Percentiles rank a stretch among this genome's conserved stretches.
phyloP scores from a whole-genome alignment of 2,329 filamentous ascomycete genomes.

The Coccinonectria pachysandricola region DNA sequence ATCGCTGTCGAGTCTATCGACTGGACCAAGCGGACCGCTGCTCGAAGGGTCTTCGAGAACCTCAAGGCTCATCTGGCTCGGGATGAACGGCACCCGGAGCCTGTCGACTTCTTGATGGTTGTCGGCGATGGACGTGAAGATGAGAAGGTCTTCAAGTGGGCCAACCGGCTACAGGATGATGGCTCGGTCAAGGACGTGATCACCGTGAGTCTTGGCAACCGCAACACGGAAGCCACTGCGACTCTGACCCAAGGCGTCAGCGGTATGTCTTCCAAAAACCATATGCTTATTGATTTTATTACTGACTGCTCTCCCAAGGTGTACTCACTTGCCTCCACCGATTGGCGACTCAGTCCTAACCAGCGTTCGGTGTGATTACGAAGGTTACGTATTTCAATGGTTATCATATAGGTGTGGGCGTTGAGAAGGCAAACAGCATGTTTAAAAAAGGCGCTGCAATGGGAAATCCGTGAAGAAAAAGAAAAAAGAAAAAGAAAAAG shows the following conservation, averaged over 20 bases:
- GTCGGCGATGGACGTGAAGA: slow-evolving; percentile 88
- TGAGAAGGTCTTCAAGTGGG: slow-evolving; percentile 90
- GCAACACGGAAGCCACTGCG: slow-evolving; percentile 78
- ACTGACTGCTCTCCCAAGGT: slow-evolving; percentile 18
- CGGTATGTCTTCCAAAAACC: slow-evolving; percentile 44
- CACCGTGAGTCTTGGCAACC: slow-evolving; percentile 76
- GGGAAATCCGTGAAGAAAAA: no score
- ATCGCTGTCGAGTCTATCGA: slow-evolving; percentile 77
- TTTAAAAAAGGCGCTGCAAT: no score
- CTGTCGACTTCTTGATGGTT: slow-evolving; percentile 78
- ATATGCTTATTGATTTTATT: background rate
- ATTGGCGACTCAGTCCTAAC: slow-evolving; percentile 23
- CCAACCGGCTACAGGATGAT: slow-evolving; percentile 59
- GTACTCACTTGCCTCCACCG: slow-evolving; percentile 34
- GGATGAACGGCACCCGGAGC: slow-evolving; percentile 21
- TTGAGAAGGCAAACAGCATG: no score
- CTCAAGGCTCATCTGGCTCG: slow-evolving; percentile 31
- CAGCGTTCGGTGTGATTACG: no score
- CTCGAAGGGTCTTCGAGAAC: slow-evolving; percentile 59
- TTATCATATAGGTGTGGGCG: no score
- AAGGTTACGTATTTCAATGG: no score
- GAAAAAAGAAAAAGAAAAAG: no score
- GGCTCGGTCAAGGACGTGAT: slow-evolving; percentile 57
- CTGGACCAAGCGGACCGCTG: slow-evolving; percentile 81
- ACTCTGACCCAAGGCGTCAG: slow-evolving; percentile 88